Evolutionary conservation across 768 basidiomycete genomes (phyloP).

Genomic region (Omphalotus guepiniiformis): DNA sequence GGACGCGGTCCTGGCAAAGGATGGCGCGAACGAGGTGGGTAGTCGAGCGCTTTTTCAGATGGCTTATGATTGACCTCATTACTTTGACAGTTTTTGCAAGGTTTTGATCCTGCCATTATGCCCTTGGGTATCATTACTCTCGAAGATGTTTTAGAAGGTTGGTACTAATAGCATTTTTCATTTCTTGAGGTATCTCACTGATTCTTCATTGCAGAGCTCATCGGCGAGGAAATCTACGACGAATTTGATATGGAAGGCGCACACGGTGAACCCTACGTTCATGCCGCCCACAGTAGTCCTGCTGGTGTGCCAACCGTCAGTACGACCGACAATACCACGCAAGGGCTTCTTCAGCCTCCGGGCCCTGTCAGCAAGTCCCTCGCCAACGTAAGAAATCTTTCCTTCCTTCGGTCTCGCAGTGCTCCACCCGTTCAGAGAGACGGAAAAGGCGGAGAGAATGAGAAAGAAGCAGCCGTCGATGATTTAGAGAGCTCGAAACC

Average conservation of each 20-base stretch:
- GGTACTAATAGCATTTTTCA: not conserved
- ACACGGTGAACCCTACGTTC: constrained; percentile 29
- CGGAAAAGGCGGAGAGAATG: constrained; percentile 8
- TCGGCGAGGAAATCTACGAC: constrained; percentile 71
- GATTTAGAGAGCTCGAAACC: not conserved
- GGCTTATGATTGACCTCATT: not conserved
- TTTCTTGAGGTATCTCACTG: not conserved
- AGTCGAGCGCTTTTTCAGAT: not conserved
- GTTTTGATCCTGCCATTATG: constrained; percentile 54
- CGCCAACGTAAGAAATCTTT: constrained; percentile 23
- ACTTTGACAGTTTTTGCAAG: constrained; percentile 46
- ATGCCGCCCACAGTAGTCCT: constrained; percentile 25
- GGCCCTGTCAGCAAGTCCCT: constrained; percentile 21
- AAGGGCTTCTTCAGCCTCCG: constrained; percentile 1
- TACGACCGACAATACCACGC: constrained; percentile 14
- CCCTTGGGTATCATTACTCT: constrained; percentile 73
- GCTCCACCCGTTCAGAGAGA: constrained; percentile 33
- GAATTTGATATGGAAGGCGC: constrained; percentile 60
- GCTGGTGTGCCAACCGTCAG: not conserved
- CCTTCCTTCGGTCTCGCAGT: constrained; percentile 35
- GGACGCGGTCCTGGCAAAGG: constrained; percentile 57
- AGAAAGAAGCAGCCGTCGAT: not conserved
- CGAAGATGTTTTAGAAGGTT: constrained; percentile 67
- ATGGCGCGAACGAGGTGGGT: constrained; percentile 49
- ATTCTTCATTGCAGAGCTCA: constrained; percentile 41